A percentile compares a stretch with the other conserved stretches of the same genome.
These are phyloP conservation scores for Metschnikowia chrysomelidarum DNA, from an alignment of 805 yeast genomes.

Conservation along the genomic window DNA sequence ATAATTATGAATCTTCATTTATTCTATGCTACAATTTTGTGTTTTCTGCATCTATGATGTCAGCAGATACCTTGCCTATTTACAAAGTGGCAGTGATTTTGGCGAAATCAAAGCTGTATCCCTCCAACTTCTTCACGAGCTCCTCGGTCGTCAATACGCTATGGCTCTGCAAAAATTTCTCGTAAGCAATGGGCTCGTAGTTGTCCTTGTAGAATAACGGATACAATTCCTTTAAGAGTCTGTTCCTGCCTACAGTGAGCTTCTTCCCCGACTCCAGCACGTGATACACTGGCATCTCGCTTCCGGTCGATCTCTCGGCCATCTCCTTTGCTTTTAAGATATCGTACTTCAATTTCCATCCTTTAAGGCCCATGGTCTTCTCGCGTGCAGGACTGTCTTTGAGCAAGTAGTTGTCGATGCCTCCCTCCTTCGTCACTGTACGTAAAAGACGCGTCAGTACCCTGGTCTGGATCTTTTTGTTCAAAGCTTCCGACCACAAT, in stretches of 20 bases:
- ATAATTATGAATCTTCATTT: background rate
- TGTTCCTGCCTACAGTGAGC: constrained; percentile 64
- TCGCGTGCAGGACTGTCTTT: constrained; percentile 88
- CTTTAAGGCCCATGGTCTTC: constrained; percentile 88
- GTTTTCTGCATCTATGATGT: too few relatives aligned
- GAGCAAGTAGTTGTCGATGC: constrained; percentile 81
- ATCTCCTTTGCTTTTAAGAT: constrained; percentile 50
- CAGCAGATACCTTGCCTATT: constrained; percentile 8
- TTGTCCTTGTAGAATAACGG: constrained; percentile 46
- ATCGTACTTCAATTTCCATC: constrained; percentile 85
- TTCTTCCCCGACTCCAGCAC: constrained; percentile 41
- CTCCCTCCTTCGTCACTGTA: constrained; percentile 92
- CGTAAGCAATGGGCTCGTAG: constrained; percentile 45
- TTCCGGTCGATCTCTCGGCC: constrained; percentile 35
- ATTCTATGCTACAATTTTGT: background rate
- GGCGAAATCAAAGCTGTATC: constrained; percentile 39
- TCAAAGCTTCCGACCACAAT: constrained; percentile 81
- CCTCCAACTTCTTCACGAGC: constrained; percentile 49
- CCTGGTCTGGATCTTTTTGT: constrained; percentile 52
- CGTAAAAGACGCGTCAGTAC: constrained; percentile 79
- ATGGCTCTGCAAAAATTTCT: constrained; percentile 46
- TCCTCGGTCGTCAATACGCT: constrained; percentile 46
- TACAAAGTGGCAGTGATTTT: constrained; percentile 21
- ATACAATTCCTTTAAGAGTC: constrained; percentile 53
- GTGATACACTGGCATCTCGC: constrained; percentile 45